Base-by-base conservation (phyloP, 371 early-diverging fungal species). In the Batkoa obscura region DNA sequence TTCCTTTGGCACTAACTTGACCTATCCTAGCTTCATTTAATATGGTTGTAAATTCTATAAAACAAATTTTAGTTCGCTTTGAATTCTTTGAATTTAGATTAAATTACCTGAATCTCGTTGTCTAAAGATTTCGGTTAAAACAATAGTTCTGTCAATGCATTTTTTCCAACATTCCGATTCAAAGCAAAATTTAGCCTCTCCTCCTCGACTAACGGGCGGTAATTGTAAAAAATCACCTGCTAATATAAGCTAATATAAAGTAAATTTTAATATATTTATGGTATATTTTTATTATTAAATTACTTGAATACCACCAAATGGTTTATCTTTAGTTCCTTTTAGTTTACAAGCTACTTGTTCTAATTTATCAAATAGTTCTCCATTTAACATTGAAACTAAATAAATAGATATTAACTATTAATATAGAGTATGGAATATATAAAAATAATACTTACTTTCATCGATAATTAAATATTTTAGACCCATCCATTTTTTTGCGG, bases 171-270 rank as follows among this genome's bases (percentile, higher is more conserved):
- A 59, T 13, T 65, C 15, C 0, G 84, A 65, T 64, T 93, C 83
- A 59, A 90, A 93, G 30, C 81, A 80, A 57, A 84, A 81, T 55
- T 59, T 70, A 1, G 71, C 57, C 34, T 15, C 23, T 0, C 59
- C 60, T 3, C 51, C 57, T 0, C 55, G 60, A 1, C 68, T 69
- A 4, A 87, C 86, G 5, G 94, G 94, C 13, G 93, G 94, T 32
- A 94, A 66, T 62, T 92, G 93, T 70, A 84, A 83, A 65, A 91
- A 94, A 56, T 94, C 94, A 1, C 93, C 94, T 0, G 83, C 79
- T 30, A 88, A 58, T 34, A 93, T 68, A 1, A 90, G 58, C 79
- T 83, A 58, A 34, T 5, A 23, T 23, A 23, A 23, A 23, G 23
- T 23, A 23, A 23, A 23, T 23, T 23, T 23, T 23, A 39, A 13